Evolutionary conservation across 2,329 filamentous ascomycete genomes (phyloP).

Genomic region (Laburnicola sp.): DNA sequence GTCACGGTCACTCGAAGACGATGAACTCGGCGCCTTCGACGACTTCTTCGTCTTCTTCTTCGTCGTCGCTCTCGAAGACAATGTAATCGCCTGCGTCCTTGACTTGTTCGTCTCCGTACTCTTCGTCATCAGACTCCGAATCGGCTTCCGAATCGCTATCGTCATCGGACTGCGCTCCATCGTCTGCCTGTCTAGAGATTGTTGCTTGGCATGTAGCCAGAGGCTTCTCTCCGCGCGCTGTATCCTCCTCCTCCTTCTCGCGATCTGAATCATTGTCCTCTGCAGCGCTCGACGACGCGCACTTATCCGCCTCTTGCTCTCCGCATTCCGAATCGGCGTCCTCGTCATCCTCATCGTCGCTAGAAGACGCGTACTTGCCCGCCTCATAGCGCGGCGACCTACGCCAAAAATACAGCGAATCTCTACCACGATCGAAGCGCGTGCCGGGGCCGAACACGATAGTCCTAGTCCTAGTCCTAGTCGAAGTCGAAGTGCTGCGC

Average conservation of each 20-base stretch:
- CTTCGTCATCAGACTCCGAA: neutral
- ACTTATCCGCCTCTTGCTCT: neutral
- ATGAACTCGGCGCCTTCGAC: slow-evolving; percentile 1
- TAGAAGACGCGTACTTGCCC: slow-evolving; percentile 28
- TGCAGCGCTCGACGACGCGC: too few species aligned
- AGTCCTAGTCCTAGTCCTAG: slow-evolving; percentile 8
- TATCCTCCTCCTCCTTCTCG: neutral
- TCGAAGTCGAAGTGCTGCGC: neutral
- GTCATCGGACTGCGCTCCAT: neutral
- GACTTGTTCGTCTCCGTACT: slow-evolving; percentile 1
- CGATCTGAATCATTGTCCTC: too few species aligned
- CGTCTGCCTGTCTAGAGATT: neutral
- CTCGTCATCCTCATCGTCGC: neutral
- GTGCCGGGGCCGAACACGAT: slow-evolving; percentile 29
- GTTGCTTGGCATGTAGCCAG: neutral
- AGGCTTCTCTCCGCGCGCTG: neutral
- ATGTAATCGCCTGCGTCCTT: neutral
- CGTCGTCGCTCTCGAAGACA: neutral
- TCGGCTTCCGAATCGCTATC: neutral
- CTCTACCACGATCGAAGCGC: slow-evolving; percentile 25
- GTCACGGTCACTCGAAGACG: neutral
- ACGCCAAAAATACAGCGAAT: slow-evolving; percentile 29
- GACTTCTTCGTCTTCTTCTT: neutral
- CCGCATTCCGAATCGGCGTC: neutral
- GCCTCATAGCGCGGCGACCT: slow-evolving; percentile 35